Base-by-base conservation (phyloP, 495 filamentous ascomycete genomes). In the Pyrenula aspistea region DNA sequence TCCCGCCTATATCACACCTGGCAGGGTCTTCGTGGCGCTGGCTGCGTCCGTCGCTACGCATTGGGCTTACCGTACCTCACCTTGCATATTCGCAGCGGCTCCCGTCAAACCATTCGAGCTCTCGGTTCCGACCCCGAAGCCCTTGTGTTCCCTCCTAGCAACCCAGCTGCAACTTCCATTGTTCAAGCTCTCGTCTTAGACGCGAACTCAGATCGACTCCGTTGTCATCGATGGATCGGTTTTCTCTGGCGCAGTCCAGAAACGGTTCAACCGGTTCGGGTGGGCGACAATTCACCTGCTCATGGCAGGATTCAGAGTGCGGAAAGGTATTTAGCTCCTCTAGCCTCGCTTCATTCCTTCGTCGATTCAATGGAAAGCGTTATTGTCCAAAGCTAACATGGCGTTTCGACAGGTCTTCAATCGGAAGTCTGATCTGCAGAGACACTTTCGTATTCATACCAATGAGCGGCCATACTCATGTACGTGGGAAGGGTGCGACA, bases 391-490 rank as follows among this genome's bases (percentile, higher is more conserved):
- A 42, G 31, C 31, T 42, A 42, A 42, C 15, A 42, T 42, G 8
- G 4, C 31, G 19, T 63, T 55, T 52, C 22, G 48, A 57, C 58
- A 94, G 89, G 88, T 86, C 58, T 95, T 95, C 80, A 93, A 92
- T 77, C 83, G 89, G 71, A 95, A 93, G 68, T 95, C 89, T 10
- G 89, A 95, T 72, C 78, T 95, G 54, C 86, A 89, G 68, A 79
- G 89, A 64, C 89, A 95, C 68, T 88, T 87, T 67, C 81, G 89
- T 52, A 95, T 95, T 65, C 89, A 95, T 63, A 95, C 89, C 61
- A 91, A 92, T 67, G 89, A 93, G 65, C 76, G 89, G 53, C 89
- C 89, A 25, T 93, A 90, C 63, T 74, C 80, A 52, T 93, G 89
- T 70, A 77, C 71, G 23, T 76, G 78, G 12, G 75, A 75, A 24